These are phyloP conservation scores for Neopestalotiopsis sp. DNA, from an alignment of 2,329 filamentous ascomycete species.

Conservation along the genomic window DNA sequence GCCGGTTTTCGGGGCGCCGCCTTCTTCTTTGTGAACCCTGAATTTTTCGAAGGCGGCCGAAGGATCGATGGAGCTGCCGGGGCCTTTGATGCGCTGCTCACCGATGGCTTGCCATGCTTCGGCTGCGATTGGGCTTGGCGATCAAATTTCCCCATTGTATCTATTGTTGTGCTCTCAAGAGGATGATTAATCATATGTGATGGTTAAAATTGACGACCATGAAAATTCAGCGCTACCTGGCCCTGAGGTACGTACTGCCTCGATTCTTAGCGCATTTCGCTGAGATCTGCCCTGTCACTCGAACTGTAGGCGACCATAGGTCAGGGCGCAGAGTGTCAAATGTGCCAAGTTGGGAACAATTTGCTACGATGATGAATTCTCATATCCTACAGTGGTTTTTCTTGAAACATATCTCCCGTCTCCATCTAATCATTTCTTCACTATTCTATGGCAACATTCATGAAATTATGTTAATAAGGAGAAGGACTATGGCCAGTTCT, in stretches of 20 bases:
- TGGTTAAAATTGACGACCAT: neutral
- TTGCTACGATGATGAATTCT: no score
- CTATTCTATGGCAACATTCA: no score
- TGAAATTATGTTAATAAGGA: no score
- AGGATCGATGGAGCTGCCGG: constrained; percentile 18
- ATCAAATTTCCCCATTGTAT: constrained; percentile 23
- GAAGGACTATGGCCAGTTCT: no score
- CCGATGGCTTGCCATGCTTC: constrained; percentile 23
- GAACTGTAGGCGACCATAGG: neutral
- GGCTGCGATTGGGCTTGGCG: constrained; percentile 24
- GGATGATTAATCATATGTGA: neutral
- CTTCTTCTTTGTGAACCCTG: constrained; percentile 20
- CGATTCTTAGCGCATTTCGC: neutral
- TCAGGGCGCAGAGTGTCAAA: neutral
- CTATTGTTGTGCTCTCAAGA: neutral
- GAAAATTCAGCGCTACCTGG: neutral
- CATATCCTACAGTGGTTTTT: no score
- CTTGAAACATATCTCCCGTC: no score
- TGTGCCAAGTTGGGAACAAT: no score
- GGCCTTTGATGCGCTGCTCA: constrained; percentile 24
- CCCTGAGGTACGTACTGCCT: neutral
- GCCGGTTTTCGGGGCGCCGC: constrained; percentile 6
- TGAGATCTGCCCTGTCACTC: neutral
- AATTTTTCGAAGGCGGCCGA: constrained; percentile 24
- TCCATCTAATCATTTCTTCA: no score